These are phyloP conservation scores for Pestalotiopsis sp. DNA, from an alignment of 2,329 filamentous ascomycete species.

Conservation along the genomic window DNA sequence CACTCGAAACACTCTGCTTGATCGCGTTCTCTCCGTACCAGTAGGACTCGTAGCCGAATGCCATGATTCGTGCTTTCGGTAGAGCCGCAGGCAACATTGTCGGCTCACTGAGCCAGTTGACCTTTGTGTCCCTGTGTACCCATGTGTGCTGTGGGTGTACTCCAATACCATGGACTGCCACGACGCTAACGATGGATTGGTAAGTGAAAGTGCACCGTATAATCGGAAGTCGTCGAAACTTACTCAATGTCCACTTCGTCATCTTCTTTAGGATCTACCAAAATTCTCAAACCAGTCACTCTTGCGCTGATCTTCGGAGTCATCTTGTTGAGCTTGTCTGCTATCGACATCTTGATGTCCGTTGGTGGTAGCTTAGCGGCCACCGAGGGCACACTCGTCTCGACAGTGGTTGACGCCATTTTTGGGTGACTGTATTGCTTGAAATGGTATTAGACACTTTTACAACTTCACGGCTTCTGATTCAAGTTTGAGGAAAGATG, in stretches of 20 bases:
- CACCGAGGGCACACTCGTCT: not conserved
- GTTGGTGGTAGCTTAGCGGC: not conserved
- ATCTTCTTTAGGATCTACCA: not conserved
- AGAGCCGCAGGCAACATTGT: not conserved
- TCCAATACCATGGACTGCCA: not conserved
- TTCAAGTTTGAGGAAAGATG: not conserved
- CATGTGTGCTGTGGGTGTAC: not conserved
- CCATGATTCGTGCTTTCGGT: not conserved
- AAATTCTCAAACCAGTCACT: not conserved
- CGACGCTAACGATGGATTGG: not conserved
- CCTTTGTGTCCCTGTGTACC: not conserved
- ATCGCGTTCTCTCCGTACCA: not conserved
- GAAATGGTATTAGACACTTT: not conserved
- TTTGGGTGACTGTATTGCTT: not conserved
- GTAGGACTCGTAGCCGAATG: not conserved
- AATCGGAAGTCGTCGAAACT: not conserved
- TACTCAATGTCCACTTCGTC: not conserved
- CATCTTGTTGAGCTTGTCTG: not conserved
- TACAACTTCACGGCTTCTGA: not conserved
- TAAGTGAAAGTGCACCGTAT: not conserved
- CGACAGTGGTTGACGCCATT: not conserved
- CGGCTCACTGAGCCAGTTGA: not conserved
- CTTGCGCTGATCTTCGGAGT: not conserved
- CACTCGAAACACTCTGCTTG: not conserved
- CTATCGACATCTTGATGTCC: not conserved